These are phyloP conservation scores for Thelonectria rubi DNA, from an alignment of 2,329 filamentous ascomycete species.

Conservation along the genomic window DNA sequence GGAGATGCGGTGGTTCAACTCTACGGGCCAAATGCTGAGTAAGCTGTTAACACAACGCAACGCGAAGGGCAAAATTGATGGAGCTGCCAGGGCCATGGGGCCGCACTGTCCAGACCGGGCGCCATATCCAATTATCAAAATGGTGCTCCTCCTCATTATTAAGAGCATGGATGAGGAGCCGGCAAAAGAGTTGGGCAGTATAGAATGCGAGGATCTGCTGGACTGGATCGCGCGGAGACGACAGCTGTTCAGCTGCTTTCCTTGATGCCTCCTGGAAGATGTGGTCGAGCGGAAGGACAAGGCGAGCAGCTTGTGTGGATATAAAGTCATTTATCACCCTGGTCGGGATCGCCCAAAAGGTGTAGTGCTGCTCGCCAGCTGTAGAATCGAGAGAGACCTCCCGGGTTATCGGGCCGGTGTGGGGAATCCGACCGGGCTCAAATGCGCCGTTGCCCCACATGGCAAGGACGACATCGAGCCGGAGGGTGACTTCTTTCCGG, in stretches of 20 bases:
- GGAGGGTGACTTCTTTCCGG: slow-evolving; percentile 6
- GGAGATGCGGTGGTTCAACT: no score
- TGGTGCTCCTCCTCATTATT: neutral
- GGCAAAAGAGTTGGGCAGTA: slow-evolving; percentile 1
- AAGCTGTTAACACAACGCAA: no score
- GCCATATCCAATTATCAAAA: slow-evolving; percentile 8
- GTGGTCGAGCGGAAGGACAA: neutral
- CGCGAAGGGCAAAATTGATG: no score
- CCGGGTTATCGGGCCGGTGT: neutral
- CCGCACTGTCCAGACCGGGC: no score
- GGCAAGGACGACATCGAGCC: slow-evolving; percentile 2
- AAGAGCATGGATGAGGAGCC: neutral
- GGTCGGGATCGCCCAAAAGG: slow-evolving; percentile 1
- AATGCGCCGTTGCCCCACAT: neutral
- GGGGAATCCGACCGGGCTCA: neutral
- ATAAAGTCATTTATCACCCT: neutral
- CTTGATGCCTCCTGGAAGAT: neutral
- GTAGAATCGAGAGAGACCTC: neutral
- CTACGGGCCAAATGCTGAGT: no score
- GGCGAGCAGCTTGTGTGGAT: neutral
- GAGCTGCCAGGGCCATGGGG: no score
- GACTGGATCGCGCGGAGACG: neutral
- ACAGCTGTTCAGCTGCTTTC: neutral
- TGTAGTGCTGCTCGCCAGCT: neutral
- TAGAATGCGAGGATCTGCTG: slow-evolving; percentile 2